These are phyloP conservation scores for Amborella trichopoda DNA, from an alignment of 164 flowering plant species.

Conservation along the genomic window DNA sequence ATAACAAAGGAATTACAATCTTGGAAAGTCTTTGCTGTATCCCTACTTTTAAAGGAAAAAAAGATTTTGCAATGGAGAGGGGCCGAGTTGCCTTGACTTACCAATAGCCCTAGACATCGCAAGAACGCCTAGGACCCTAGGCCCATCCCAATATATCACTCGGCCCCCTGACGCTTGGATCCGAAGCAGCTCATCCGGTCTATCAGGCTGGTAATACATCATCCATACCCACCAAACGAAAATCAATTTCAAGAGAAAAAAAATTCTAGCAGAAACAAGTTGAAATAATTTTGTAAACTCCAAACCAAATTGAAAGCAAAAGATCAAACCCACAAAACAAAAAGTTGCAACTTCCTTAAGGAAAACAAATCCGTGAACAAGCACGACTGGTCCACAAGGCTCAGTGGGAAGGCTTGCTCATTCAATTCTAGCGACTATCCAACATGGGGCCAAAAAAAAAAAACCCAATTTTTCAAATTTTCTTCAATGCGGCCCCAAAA, in stretches of 20 bases:
- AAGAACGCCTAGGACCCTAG: slow-evolving; percentile 65
- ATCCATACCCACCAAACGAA: neutral
- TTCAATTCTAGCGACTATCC: too few relatives aligned
- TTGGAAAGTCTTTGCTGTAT: neutral
- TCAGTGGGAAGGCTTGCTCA: too few relatives aligned
- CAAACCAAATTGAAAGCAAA: neutral
- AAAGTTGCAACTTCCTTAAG: neutral
- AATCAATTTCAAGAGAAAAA: neutral
- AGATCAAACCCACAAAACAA: neutral
- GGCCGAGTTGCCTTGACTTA: slow-evolving; percentile 2
- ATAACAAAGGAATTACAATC: neutral
- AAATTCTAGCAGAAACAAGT: too few relatives aligned
- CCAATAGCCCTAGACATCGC: slow-evolving; percentile 84
- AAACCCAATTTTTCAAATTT: neutral
- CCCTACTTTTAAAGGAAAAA: neutral
- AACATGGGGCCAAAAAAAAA: neutral
- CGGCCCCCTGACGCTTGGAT: slow-evolving; percentile 66
- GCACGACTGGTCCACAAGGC: too few relatives aligned
- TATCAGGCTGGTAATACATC: slow-evolving; percentile 48
- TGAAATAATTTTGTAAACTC: too few relatives aligned
- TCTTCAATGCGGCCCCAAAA: neutral
- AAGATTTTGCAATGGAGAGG: neutral
- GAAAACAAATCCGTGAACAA: too few relatives aligned
- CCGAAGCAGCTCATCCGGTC: slow-evolving; percentile 63
- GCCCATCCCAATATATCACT: slow-evolving; percentile 68